These are phyloP conservation scores for Pythium rishiriense DNA, from an alignment of 352 stramenopile genomes.

Conservation along the genomic window DNA sequence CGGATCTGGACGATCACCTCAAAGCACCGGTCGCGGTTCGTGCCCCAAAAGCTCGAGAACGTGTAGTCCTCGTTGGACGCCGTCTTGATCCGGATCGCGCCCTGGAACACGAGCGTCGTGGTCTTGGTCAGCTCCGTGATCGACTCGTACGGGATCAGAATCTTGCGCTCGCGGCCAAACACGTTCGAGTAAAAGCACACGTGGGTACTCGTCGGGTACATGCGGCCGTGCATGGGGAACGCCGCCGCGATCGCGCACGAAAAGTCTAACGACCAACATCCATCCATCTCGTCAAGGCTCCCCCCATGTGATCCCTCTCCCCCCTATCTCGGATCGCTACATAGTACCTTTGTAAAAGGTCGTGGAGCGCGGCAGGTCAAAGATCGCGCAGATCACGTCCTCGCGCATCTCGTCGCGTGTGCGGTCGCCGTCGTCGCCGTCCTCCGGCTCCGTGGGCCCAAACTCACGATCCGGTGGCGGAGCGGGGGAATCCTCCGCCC, in stretches of 20 bases:
- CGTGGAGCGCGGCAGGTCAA: slow-evolving; percentile 69
- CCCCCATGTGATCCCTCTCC: too few species aligned
- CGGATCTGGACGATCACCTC: slow-evolving; percentile 74
- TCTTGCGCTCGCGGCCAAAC: slow-evolving; percentile 86
- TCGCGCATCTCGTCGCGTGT: slow-evolving; percentile 61
- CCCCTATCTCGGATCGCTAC: too few species aligned
- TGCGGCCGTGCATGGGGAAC: slow-evolving; percentile 84
- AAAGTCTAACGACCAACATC: slow-evolving; percentile 53
- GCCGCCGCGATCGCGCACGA: slow-evolving; percentile 79
- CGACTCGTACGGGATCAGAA: slow-evolving; percentile 84
- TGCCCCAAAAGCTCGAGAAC: slow-evolving; percentile 87
- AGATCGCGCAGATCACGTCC: slow-evolving; percentile 88
- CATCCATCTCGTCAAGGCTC: too few species aligned
- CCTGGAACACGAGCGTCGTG: slow-evolving; percentile 81
- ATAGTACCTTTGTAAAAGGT: slow-evolving; percentile 86
- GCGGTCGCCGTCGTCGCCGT: slow-evolving; percentile 32
- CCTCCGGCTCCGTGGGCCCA: slow-evolving; percentile 33
- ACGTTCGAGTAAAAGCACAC: slow-evolving; percentile 90
- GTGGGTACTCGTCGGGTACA: slow-evolving; percentile 83
- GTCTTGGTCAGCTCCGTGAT: slow-evolving; percentile 82
- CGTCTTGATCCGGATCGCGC: slow-evolving; percentile 69
- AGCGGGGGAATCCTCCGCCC: neutral
- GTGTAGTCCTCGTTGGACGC: slow-evolving; percentile 65
- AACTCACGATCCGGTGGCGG: slow-evolving; percentile 52
- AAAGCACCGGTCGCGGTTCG: slow-evolving; percentile 77